These are phyloP conservation scores for Phytopythium ostracodes DNA, from an alignment of 352 stramenopile species.

Conservation along the genomic window DNA sequence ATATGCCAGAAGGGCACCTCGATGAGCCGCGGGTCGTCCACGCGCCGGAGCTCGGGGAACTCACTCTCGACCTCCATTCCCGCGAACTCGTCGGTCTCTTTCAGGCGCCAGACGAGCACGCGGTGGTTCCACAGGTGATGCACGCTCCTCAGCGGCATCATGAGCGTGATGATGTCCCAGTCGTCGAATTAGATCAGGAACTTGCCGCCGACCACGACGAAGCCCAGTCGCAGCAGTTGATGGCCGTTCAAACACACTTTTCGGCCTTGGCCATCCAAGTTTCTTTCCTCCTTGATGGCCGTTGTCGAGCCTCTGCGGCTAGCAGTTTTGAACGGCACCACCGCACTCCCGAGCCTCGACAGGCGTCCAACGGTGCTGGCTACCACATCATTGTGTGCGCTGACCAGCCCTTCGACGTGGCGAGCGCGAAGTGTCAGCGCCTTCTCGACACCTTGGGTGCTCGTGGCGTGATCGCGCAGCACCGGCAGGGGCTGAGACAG, in stretches of 20 bases:
- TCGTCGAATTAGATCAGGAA: conserved; percentile 10
- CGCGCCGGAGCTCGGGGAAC: conserved; percentile 6
- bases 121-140: conserved; percentile 15
- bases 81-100: neutral
- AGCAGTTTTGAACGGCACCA: neutral
- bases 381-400: neutral
- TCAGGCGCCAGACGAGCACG: conserved; percentile 8
- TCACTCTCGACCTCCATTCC: conserved; percentile 4
- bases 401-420: conserved; percentile 6
- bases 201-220: conserved; percentile 9
- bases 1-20: conserved; percentile 7
- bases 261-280: neutral
- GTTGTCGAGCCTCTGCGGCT: neutral
- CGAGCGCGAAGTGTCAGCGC: conserved; percentile 2
- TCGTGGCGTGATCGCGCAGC: neutral
- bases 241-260: conserved; percentile 1
- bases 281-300: neutral
- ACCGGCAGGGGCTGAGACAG: neutral
- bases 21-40: conserved; percentile 6
- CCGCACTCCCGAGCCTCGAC: neutral
- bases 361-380: neutral
- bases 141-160: conserved; percentile 1
- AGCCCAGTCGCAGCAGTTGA: conserved; percentile 14
- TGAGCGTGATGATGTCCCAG: conserved; percentile 7
- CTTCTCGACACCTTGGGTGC: neutral